These are phyloP conservation scores for Naganishia randhawae DNA, from an alignment of 768 basidiomycete genomes.

Conservation along the genomic window DNA sequence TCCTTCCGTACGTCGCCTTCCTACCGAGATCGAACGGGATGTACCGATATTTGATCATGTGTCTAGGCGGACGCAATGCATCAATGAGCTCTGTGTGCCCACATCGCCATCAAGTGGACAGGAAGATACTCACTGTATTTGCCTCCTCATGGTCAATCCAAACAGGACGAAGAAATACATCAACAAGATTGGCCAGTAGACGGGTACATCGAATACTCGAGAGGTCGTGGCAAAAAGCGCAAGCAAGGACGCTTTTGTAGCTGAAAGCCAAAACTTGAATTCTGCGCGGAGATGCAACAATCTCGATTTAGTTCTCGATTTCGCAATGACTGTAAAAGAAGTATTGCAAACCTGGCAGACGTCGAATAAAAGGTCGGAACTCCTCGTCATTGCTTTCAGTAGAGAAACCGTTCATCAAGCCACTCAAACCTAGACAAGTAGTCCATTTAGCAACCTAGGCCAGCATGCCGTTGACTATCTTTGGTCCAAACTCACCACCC, in stretches of 20 bases:
- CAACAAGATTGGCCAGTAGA: conserved; percentile 98
- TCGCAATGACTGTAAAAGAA: background rate
- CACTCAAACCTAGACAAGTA: conserved; percentile 34
- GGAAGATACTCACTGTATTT: conserved; percentile 73
- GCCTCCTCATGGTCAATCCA: conserved; percentile 87
- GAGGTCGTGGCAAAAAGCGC: conserved; percentile 77
- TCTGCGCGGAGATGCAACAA: conserved; percentile 32
- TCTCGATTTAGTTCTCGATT: background rate
- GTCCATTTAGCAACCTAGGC: background rate
- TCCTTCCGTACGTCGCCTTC: conserved; percentile 74
- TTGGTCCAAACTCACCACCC: conserved; percentile 43
- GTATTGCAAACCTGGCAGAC: conserved; percentile 62
- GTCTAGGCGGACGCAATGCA: conserved; percentile 56
- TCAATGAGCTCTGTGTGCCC: background rate
- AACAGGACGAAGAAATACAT: conserved; percentile 96
- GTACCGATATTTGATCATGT: conserved; percentile 99
- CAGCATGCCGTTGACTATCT: background rate
- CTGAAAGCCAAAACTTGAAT: conserved; percentile 67
- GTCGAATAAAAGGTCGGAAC: conserved; percentile 91
- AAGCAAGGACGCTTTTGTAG: conserved; percentile 81
- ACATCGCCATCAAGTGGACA: conserved; percentile 20
- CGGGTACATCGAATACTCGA: conserved; percentile 86
- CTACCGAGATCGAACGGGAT: conserved; percentile 92
- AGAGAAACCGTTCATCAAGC: conserved; percentile 46
- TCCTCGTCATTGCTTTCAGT: conserved; percentile 68